These are phyloP conservation scores for Acacia confusa DNA, from an alignment of 306 rosid genomes.

Conservation along the genomic window DNA sequence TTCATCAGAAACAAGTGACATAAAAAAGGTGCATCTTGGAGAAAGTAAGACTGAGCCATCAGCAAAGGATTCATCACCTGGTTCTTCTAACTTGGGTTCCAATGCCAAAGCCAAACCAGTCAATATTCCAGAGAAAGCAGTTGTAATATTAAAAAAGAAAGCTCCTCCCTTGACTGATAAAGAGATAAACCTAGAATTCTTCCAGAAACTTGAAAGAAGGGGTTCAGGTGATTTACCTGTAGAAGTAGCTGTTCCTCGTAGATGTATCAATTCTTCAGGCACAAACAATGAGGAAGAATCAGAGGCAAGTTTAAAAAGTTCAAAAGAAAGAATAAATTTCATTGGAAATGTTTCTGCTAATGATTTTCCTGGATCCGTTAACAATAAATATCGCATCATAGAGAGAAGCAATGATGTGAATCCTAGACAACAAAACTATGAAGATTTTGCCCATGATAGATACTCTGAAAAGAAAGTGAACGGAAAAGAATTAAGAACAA, in stretches of 20 bases:
- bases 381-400: slow-evolving; percentile 53
- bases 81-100: slow-evolving; percentile 56
- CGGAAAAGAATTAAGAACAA: slow-evolving; percentile 66
- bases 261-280: slow-evolving; percentile 63
- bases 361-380: slow-evolving; percentile 53
- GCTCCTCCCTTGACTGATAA: slow-evolving; percentile 72
- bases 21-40: slow-evolving; percentile 42
- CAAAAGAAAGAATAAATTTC: slow-evolving; percentile 50
- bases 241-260: slow-evolving; percentile 90
- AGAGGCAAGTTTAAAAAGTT: slow-evolving; percentile 49
- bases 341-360: slow-evolving; percentile 50
- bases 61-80: slow-evolving; percentile 54
- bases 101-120: slow-evolving; percentile 50
- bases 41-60: slow-evolving; percentile 51
- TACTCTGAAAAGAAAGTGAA: slow-evolving; percentile 65
- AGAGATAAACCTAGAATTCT: slow-evolving; percentile 89
- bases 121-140: slow-evolving; percentile 76
- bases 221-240: slow-evolving; percentile 87
- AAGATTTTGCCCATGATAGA: slow-evolving; percentile 55
- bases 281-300: slow-evolving; percentile 61
- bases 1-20: slow-evolving; percentile 51
- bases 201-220: slow-evolving; percentile 86
- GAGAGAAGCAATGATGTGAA: slow-evolving; percentile 57
- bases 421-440: slow-evolving; percentile 53
- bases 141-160: slow-evolving; percentile 90